Conservation (phyloP, 2,329 filamentous ascomycete species). For the Ambrosiella beaveri region DNA sequence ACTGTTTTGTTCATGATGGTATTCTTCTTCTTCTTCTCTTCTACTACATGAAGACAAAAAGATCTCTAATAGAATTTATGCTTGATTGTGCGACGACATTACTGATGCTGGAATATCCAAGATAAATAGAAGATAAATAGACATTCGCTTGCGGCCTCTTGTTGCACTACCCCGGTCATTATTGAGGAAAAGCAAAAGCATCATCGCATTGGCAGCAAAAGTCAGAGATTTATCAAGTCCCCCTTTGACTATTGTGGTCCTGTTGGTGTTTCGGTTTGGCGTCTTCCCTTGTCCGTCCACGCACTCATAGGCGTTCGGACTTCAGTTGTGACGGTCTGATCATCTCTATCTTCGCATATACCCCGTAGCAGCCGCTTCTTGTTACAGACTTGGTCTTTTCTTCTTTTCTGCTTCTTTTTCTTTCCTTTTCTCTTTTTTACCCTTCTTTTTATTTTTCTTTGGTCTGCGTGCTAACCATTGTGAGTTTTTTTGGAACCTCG, state of each 20-base stretch:
- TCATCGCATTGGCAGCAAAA: not conserved
- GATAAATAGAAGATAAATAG: not conserved
- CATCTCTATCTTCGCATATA: not conserved
- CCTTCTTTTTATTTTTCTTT: slow-evolving; percentile 5
- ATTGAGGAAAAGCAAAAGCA: not conserved
- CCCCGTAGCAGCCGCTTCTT: not conserved
- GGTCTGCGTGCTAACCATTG: slow-evolving; percentile 2
- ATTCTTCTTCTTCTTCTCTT: no score
- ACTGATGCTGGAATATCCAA: no score
- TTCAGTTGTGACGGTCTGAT: not conserved
- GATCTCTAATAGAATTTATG: no score
- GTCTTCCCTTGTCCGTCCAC: not conserved
- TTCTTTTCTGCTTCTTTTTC: not conserved
- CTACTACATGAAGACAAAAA: no score
- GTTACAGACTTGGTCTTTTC: not conserved
- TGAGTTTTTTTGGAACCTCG: slow-evolving; percentile 6
- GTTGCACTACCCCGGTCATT: not conserved
- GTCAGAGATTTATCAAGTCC: not conserved
- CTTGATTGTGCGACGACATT: no score
- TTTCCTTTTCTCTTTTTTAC: not conserved
- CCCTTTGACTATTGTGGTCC: not conserved
- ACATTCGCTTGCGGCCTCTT: not conserved
- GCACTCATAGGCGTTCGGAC: not conserved
- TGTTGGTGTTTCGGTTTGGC: slow-evolving; percentile 7
- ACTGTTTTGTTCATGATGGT: no score